Conservation (phyloP, 352 stramenopile species). For the Globisporangium orthogonon region DNA sequence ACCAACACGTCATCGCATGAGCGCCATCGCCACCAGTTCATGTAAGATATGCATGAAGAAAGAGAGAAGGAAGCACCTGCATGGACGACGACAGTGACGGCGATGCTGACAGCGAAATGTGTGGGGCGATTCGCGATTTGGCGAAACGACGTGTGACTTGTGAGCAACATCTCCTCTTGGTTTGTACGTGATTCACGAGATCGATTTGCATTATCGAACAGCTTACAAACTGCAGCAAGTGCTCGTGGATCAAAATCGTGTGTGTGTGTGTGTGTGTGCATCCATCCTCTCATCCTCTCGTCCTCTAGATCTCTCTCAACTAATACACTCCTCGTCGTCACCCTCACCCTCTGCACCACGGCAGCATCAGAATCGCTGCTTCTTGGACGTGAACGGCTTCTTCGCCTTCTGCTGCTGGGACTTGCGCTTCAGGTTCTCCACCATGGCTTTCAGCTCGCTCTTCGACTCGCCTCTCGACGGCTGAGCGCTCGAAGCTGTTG, state of each 20-base stretch:
- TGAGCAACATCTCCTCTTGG: too few species aligned
- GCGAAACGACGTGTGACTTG: background rate
- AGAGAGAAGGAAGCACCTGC: background rate
- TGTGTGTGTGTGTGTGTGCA: too few species aligned
- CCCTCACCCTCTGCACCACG: background rate
- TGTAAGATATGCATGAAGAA: background rate
- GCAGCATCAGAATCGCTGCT: slow-evolving; percentile 25
- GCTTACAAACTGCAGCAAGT: too few species aligned
- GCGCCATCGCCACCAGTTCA: background rate
- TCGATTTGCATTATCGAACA: too few species aligned
- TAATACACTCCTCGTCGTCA: background rate
- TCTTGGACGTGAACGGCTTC: slow-evolving; percentile 31
- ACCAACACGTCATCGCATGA: background rate
- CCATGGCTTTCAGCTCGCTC: slow-evolving; percentile 54
- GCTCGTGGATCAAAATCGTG: too few species aligned
- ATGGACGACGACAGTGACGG: background rate
- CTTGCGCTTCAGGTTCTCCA: slow-evolving; percentile 84
- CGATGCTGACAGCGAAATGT: too few species aligned
- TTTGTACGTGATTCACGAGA: too few species aligned
- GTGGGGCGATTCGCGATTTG: background rate
- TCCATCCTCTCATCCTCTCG: too few species aligned
- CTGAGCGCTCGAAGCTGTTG: background rate
- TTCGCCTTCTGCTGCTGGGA: slow-evolving; percentile 40
- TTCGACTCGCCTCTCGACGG: slow-evolving; percentile 16
- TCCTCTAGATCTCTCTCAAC: background rate